A percentile compares a stretch with the other conserved stretches of the same genome.
phyloP scores from a whole-genome alignment of 2,329 filamentous ascomycete genomes.

The Spiromastix sp. region DNA sequence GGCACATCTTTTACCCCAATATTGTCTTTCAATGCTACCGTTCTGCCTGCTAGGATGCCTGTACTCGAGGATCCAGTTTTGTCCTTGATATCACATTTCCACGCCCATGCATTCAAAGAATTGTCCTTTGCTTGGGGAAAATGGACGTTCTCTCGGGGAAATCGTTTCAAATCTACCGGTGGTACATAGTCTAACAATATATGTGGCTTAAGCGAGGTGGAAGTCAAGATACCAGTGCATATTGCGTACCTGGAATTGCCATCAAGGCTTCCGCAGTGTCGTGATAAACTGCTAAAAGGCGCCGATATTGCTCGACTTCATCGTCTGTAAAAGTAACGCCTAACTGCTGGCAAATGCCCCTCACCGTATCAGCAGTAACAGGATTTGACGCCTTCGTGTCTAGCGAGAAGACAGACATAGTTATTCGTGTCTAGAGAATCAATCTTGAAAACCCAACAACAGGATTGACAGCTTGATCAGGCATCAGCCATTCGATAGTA shows the following conservation, averaged over 20 bases:
- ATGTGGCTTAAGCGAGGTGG: no score
- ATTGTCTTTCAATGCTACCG: conserved; percentile 40
- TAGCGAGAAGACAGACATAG: no score
- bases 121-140: conserved; percentile 34
- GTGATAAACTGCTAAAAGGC: conserved; percentile 41
- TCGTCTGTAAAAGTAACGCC: conserved; percentile 27
- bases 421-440: no score
- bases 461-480: no score
- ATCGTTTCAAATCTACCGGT: conserved; percentile 29
- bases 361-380: conserved; percentile 30
- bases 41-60: conserved; percentile 23
- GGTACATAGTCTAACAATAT: conserved; percentile 42
- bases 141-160: conserved; percentile 37
- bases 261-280: conserved; percentile 39
- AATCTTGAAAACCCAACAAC: no score
- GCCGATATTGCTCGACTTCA: conserved; percentile 36
- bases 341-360: conserved; percentile 25
- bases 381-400: no score
- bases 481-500: no score
- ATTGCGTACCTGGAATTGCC: no score
- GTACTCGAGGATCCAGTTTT: not conserved
- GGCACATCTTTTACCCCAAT: conserved; percentile 36
- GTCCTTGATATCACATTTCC: not conserved
- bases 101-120: conserved; percentile 12
- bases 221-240: no score